Conservation (phyloP, 1,139 yeast genomes). For the Saccharomycopsis hybrid region DNA sequence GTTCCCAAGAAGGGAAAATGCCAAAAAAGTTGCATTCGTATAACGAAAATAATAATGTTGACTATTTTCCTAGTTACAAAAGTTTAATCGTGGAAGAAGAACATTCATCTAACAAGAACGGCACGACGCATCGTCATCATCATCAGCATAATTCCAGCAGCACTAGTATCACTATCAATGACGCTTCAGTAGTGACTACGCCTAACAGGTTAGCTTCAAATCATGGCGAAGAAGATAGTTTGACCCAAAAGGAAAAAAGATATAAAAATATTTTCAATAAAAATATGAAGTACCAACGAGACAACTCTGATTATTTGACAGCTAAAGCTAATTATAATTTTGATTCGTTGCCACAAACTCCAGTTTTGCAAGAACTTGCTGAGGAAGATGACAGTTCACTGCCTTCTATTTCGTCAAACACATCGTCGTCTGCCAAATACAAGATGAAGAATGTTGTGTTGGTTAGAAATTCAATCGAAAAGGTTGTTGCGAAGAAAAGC, state of each 20-base stretch:
- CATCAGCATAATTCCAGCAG: too few species aligned
- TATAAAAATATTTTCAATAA: slow-evolving; percentile 12
- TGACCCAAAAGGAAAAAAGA: slow-evolving; percentile 10
- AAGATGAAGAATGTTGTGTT: background rate
- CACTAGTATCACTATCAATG: background rate
- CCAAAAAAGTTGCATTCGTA: background rate
- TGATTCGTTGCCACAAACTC: too few species aligned
- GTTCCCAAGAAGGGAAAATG: too few species aligned
- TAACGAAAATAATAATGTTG: slow-evolving; percentile 10
- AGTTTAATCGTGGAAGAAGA: background rate
- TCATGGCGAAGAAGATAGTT: slow-evolving; percentile 11
- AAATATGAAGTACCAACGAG: slow-evolving; percentile 16
- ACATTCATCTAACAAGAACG: background rate
- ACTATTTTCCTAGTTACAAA: slow-evolving; percentile 17
- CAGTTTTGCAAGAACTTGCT: too few species aligned
- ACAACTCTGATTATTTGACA: slow-evolving; percentile 8
- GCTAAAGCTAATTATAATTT: too few species aligned
- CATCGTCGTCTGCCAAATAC: background rate
- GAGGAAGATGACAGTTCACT: background rate
- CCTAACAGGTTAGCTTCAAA: slow-evolving; percentile 10
- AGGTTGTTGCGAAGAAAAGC: too few species aligned
- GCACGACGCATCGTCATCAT: too few species aligned
- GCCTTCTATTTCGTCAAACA: background rate
- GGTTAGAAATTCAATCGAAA: too few species aligned
- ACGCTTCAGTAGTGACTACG: slow-evolving; percentile 6